phyloP scores from a whole-genome alignment of 352 stramenopile genomes.

The Pythium folliculosum region DNA sequence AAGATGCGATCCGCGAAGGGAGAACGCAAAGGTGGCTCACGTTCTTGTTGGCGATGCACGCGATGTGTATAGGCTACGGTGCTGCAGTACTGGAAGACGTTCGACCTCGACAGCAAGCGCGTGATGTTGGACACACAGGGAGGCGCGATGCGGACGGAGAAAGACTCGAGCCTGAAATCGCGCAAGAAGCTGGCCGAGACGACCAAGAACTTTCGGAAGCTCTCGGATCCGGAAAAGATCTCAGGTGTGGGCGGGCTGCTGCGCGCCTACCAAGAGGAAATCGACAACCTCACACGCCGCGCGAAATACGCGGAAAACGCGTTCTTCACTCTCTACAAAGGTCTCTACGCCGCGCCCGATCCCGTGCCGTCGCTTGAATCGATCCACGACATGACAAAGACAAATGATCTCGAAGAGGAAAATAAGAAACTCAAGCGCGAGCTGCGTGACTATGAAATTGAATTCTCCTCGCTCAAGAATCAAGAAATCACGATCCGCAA shows the following conservation, averaged over 20 bases:
- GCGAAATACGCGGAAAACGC: conserved; percentile 91
- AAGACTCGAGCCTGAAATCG: conserved; percentile 74
- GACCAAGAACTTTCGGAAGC: conserved; percentile 82
- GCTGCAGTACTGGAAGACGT: conserved; percentile 85
- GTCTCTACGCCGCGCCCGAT: conserved; percentile 84
- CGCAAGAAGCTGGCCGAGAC: conserved; percentile 86
- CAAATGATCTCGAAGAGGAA: conserved; percentile 89
- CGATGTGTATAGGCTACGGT: conserved; percentile 43
- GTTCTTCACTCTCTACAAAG: conserved; percentile 89
- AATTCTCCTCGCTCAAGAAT: conserved; percentile 95
- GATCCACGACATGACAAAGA: conserved; percentile 50
- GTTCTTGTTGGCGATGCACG: not conserved
- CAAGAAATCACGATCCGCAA: conserved; percentile 97
- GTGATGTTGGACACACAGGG: conserved; percentile 76
- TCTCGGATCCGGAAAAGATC: conserved; percentile 76
- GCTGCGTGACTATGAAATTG: conserved; percentile 92
- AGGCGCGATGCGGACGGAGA: conserved; percentile 81
- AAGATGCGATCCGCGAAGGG: not conserved
- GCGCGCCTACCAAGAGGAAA: conserved; percentile 92
- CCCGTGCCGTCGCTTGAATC: conserved; percentile 73
- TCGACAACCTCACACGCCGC: conserved; percentile 89
- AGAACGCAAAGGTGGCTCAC: not conserved
- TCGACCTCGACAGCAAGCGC: conserved; percentile 88
- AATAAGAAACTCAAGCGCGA: conserved; percentile 90
- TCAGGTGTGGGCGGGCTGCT: conserved; percentile 56